Evolutionary conservation across 1,284 basidiomycete species (phyloP), one percentile per base, ranked within the genome.

Genomic region (Malassezia vespertilionis): DNA sequence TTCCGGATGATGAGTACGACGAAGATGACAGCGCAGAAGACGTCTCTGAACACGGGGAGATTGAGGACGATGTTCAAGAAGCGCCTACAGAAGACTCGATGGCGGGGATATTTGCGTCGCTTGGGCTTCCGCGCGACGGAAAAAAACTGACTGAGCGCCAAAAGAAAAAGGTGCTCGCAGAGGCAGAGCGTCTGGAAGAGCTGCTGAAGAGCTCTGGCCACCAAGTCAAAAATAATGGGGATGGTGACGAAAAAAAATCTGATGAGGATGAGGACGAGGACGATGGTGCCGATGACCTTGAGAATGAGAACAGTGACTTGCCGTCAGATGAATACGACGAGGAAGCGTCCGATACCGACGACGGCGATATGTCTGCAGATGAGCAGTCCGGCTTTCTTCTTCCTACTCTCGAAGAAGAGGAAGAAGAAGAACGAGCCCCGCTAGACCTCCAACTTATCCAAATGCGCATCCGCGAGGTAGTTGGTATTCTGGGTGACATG

Each of bases 381-480:
- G 77, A 75, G 24, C 77, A 76, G 7, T 78, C 79, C 53, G 77
- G 74, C 15, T 84, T 84, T 73, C 79, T 78, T 38, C 74, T 95
- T 14, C 87, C 85, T 0, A 86, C 86, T 2, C 75, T 81, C 1
- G 82, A 83, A 58, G 86, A 93, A 63, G 76, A 80, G 47, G 86
- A 85, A 58, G 78, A 80, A 52, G 86, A 88, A 72, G 80, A 60
- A 43, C 47, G 47, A 23, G 54, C 52, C 11, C 60, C 57, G 9
- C 83, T 69, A 21, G 72, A 90, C 57, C 77, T 95, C 39, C 80
- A 86, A 52, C 77, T 82, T 27, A 82, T 96, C 7, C 88, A 95
- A 73, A 77, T 80, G 61, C 78, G 91, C 46, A 89, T 97, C 80
- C 78, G 85, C 56, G 82, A 86, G 70, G 84, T 87, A 58, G 84